Base-by-base conservation (phyloP, 2,329 filamentous ascomycete species). In the Ceratocystis cacaofunesta region DNA sequence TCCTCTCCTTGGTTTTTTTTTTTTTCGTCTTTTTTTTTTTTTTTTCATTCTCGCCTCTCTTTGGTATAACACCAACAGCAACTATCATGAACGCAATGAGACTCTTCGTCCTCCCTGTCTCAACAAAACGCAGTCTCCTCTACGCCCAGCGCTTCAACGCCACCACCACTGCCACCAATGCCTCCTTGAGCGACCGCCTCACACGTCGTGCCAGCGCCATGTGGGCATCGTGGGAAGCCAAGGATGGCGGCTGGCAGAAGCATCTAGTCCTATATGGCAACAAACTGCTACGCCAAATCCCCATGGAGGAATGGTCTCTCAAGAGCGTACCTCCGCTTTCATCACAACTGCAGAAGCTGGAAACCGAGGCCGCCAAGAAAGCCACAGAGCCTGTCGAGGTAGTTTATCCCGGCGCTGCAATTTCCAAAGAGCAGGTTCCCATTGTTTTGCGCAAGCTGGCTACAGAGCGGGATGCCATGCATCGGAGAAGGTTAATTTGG, bases 221-320 rank as follows among this genome's bases (percentile, higher is more conserved):
- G 55, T 97, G 92, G 92, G 82, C 88, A 3, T 78, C 79, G 67
- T 97, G 92, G 92, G 94, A 97, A 76, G 85, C 87, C 74, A 87
- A 87, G 70, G 85, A 92, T 19, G 80, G 80, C 57, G 89, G 89
- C 64, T 97, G 94, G 94, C 90, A 96, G 79, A 90, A 88, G 73
- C 85, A 85, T 70, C 81, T 96, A 22, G 92, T 94, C 63, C 80
- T 82, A 67, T 95, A 92, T 75, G 94, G 94, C 65, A 96, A 99
- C 76, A 79, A 85, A 61, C 85, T 90, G 17, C 83, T 99, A 68
- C 86, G 89, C 71, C 85, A 90, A 68, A 95, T 99, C 71, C 89
- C 94, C 2, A 96, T 89, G 74, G 89, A 97, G 76, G 94, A 99
- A 86, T 99, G 94, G 94, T 91, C 90, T 0, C 80, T 99, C 70